A percentile compares a stretch with the other conserved stretches of the same genome.
Conservation (phyloP, 805 yeast genomes). For the Yarrowia osloensis region DNA sequence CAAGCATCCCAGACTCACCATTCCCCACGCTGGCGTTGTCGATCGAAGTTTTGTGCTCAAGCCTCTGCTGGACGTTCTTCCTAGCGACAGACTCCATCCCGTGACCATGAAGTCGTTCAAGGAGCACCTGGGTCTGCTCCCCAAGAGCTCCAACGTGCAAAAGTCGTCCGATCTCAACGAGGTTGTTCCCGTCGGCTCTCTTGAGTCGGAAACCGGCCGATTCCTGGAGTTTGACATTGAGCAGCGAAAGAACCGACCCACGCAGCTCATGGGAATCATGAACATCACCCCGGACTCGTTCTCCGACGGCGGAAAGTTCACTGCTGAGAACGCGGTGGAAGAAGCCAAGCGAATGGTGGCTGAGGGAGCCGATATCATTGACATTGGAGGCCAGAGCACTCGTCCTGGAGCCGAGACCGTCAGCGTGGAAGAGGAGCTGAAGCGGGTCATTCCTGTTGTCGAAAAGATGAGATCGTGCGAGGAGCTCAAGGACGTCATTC, state of each 20-base stretch:
- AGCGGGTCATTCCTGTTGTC: slow-evolving; percentile 70
- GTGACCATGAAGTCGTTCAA: slow-evolving; percentile 80
- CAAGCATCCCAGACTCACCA: slow-evolving; percentile 58
- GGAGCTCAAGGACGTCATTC: slow-evolving; percentile 48
- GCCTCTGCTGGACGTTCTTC: slow-evolving; percentile 80
- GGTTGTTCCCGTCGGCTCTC: slow-evolving; percentile 34
- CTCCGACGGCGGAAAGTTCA: slow-evolving; percentile 75
- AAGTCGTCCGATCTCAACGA: slow-evolving; percentile 37
- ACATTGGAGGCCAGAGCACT: slow-evolving; percentile 94
- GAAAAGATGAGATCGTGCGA: slow-evolving; percentile 55
- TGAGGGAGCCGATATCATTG: slow-evolving; percentile 74
- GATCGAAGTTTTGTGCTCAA: slow-evolving; percentile 88
- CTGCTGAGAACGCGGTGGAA: slow-evolving; percentile 47
- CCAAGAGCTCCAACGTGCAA: slow-evolving; percentile 42
- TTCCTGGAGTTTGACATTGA: slow-evolving; percentile 50
- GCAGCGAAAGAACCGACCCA: slow-evolving; percentile 47
- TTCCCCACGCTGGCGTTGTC: slow-evolving; percentile 87
- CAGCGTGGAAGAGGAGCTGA: slow-evolving; percentile 63
- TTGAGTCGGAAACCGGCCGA: slow-evolving; percentile 31
- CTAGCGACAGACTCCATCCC: slow-evolving; percentile 72
- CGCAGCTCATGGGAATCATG: slow-evolving; percentile 81
- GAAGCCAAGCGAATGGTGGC: slow-evolving; percentile 54
- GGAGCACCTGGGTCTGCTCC: slow-evolving; percentile 62
- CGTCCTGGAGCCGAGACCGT: slow-evolving; percentile 78
- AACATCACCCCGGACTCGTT: slow-evolving; percentile 95